These are phyloP conservation scores for Trypanosoma lewisi DNA, from an alignment of 208 protist species.

Conservation along the genomic window DNA sequence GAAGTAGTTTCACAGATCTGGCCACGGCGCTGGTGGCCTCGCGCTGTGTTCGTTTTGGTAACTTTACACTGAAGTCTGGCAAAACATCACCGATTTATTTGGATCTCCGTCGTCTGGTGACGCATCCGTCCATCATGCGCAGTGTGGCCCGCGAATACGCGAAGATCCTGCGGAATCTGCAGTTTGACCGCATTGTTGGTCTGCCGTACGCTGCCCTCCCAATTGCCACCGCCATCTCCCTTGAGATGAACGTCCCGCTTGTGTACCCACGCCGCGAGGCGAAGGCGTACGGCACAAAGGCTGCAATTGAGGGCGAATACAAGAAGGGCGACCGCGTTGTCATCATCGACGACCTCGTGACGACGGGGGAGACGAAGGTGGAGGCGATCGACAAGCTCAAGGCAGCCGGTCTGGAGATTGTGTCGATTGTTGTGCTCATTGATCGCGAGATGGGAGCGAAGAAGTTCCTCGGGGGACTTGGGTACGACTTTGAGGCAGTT, in stretches of 20 bases:
- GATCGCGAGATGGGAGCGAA: slow-evolving; percentile 96
- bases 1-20: slow-evolving; percentile 43
- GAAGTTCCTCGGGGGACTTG: slow-evolving; percentile 73
- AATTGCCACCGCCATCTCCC: slow-evolving; percentile 92
- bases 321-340: slow-evolving; percentile 87
- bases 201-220: slow-evolving; percentile 95
- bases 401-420: slow-evolving; percentile 78
- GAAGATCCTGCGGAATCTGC: slow-evolving; percentile 54
- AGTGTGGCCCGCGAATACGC: slow-evolving; percentile 81
- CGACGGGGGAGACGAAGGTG: slow-evolving; percentile 92
- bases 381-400: slow-evolving; percentile 92
- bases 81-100: slow-evolving; percentile 96
- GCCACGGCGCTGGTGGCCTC: slow-evolving; percentile 75
- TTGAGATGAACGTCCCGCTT: slow-evolving; percentile 87
- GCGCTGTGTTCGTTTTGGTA: slow-evolving; percentile 91
- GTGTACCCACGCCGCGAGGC: slow-evolving; percentile 91
- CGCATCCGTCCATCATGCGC: slow-evolving; percentile 79
- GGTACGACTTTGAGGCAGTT: slow-evolving; percentile 85
- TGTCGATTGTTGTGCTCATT: slow-evolving; percentile 92
- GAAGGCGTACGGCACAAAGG: slow-evolving; percentile 95
- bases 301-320: slow-evolving; percentile 93
- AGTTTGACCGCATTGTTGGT: slow-evolving; percentile 84
- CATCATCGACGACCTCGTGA: slow-evolving; percentile 96
- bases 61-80: slow-evolving; percentile 95
- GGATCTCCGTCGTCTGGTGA: slow-evolving; percentile 92